Evolutionary conservation across 2,329 filamentous ascomycete genomes (phyloP).

Genomic region (Samsoniella hepiali): DNA sequence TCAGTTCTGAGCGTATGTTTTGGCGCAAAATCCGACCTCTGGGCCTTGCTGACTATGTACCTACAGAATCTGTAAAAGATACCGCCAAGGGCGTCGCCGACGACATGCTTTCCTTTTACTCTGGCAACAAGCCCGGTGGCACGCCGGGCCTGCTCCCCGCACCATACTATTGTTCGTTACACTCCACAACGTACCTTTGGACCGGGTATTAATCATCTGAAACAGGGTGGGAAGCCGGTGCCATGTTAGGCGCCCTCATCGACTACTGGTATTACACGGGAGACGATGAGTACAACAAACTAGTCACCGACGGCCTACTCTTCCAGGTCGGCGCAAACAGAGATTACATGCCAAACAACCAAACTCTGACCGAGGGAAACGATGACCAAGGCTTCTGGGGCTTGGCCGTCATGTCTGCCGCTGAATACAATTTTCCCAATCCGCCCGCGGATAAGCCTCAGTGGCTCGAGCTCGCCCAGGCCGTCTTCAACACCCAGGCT

Average conservation of each 20-base stretch:
- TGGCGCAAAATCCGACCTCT: background rate
- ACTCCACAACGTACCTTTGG: constrained; percentile 35
- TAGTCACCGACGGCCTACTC: constrained; percentile 55
- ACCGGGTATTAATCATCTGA: background rate
- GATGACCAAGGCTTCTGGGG: constrained; percentile 84
- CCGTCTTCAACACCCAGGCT: constrained; percentile 77
- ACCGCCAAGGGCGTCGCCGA: constrained; percentile 49
- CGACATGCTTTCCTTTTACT: constrained; percentile 45
- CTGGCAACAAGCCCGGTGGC: constrained; percentile 48
- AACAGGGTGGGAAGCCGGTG: constrained; percentile 66
- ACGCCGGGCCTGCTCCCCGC: constrained; percentile 50
- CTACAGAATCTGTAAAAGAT: constrained; percentile 47
- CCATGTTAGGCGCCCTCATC: constrained; percentile 67
- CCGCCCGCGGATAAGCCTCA: constrained; percentile 60
- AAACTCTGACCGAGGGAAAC: constrained; percentile 61
- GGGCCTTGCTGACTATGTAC: background rate
- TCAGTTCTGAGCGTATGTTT: constrained; percentile 6
- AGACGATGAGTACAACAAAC: constrained; percentile 61
- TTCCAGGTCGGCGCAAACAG: constrained; percentile 58
- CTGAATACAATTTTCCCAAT: constrained; percentile 72
- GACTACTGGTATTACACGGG: constrained; percentile 72
- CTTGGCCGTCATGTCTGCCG: constrained; percentile 75
- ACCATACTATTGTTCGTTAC: constrained; percentile 53
- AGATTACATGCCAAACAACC: constrained; percentile 66
- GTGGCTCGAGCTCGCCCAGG: constrained; percentile 71